Evolutionary conservation across 73 alveolate species (phyloP).

Genomic region (Paramecium primaurelia): DNA sequence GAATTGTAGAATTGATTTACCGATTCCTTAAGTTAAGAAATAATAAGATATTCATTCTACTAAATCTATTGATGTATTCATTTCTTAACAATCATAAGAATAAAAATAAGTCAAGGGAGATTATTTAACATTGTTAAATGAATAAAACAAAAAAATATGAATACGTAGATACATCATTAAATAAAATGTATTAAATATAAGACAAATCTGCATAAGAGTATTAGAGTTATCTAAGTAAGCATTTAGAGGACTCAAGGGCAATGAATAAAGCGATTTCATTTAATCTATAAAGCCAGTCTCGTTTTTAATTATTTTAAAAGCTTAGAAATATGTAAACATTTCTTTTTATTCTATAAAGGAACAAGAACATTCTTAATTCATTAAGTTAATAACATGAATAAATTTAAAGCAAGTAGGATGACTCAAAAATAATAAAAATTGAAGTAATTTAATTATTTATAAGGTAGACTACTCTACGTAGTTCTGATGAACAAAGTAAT

Average conservation of each 20-base stretch:
- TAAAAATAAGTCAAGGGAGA: not conserved
- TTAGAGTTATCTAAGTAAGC: not conserved
- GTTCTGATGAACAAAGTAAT: not conserved
- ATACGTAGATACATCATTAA: not conserved
- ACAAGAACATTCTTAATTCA: not conserved
- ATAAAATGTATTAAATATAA: not conserved
- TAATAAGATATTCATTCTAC: not conserved
- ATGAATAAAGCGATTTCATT: not conserved
- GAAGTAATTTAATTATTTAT: not conserved
- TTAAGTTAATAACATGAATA: not conserved
- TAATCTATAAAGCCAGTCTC: not conserved
- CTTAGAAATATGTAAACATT: not conserved
- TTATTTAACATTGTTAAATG: not conserved
- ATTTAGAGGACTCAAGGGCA: not conserved
- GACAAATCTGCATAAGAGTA: constrained; percentile 14
- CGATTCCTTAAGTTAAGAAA: not conserved
- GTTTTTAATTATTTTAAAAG: not conserved
- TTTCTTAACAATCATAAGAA: not conserved
- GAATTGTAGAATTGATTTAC: not conserved
- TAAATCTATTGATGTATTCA: not conserved
- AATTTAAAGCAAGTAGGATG: not conserved
- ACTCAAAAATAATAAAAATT: not conserved
- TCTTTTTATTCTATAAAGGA: not conserved
- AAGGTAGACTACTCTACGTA: not conserved
- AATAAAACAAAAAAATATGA: not conserved